These are phyloP conservation scores for Amaranthus cruentus DNA, from an alignment of 148 eudicot genomes.

Conservation along the genomic window DNA sequence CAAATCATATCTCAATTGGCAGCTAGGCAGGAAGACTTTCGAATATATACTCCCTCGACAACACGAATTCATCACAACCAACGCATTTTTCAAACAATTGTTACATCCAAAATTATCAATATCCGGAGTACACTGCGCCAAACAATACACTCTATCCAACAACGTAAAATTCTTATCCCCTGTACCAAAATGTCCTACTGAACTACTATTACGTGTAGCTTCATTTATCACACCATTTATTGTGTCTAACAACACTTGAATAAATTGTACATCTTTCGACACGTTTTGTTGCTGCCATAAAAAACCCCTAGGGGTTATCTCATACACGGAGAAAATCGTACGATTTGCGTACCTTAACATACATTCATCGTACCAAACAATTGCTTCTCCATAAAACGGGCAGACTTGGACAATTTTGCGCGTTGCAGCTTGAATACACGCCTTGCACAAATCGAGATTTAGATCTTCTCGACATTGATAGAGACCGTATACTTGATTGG, in stretches of 20 bases:
- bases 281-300: background rate
- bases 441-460: too few relatives aligned
- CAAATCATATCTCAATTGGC: background rate
- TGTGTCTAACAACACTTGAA: background rate
- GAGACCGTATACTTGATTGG: too few relatives aligned
- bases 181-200: background rate
- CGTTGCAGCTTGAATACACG: too few relatives aligned
- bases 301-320: background rate
- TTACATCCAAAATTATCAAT: background rate
- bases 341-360: slow-evolving; percentile 21
- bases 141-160: background rate
- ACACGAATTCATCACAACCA: background rate
- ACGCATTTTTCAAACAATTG: background rate
- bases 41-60: background rate
- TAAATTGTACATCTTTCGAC: background rate
- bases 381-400: too few relatives aligned
- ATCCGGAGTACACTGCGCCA: slow-evolving; percentile 23
- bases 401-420: too few relatives aligned
- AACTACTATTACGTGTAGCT: background rate
- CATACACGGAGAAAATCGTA: slow-evolving; percentile 10
- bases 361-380: slow-evolving; percentile 5
- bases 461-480: too few relatives aligned
- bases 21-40: background rate
- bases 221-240: background rate
- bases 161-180: background rate